These are phyloP conservation scores for Hypoxylon sp. DNA, from an alignment of 2,329 filamentous ascomycete species.

Conservation along the genomic window DNA sequence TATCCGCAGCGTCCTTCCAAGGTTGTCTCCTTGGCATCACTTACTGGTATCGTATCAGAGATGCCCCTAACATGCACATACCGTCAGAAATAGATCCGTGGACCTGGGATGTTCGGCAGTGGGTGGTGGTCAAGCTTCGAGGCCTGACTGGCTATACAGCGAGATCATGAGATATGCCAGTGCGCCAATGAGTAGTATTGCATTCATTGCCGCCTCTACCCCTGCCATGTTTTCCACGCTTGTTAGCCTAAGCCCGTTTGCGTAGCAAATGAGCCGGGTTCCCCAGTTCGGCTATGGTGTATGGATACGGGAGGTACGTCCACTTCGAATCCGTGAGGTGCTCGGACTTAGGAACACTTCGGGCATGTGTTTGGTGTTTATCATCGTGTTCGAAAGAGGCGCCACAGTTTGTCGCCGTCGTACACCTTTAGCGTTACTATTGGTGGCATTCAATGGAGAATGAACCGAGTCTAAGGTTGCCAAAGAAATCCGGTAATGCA, in stretches of 20 bases:
- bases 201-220: slow-evolving; percentile 15
- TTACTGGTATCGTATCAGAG: neutral
- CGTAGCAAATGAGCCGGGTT: slow-evolving; percentile 13
- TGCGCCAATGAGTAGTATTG: slow-evolving; percentile 1
- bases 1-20: slow-evolving; percentile 4
- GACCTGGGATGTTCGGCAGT: slow-evolving; percentile 23
- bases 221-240: neutral
- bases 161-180: slow-evolving; percentile 23
- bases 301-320: slow-evolving; percentile 4
- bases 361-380: slow-evolving; percentile 8
- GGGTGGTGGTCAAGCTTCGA: slow-evolving; percentile 4
- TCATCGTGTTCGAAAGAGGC: neutral
- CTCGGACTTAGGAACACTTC: slow-evolving; percentile 17
- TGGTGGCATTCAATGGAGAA: slow-evolving; percentile 10
- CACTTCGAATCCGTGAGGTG: neutral
- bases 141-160: slow-evolving; percentile 13
- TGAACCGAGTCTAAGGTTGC: slow-evolving; percentile 8
- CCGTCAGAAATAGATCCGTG: slow-evolving; percentile 12
- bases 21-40: slow-evolving; percentile 10
- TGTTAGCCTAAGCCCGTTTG: slow-evolving; percentile 8
- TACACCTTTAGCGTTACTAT: slow-evolving; percentile 19
- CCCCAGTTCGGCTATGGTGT: slow-evolving; percentile 20
- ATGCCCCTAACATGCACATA: slow-evolving; percentile 6
- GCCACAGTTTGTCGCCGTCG: slow-evolving; percentile 5
- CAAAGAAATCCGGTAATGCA: slow-evolving; percentile 2